Conservation (phyloP, 768 basidiomycete genomes). For the Russula foetens region DNA sequence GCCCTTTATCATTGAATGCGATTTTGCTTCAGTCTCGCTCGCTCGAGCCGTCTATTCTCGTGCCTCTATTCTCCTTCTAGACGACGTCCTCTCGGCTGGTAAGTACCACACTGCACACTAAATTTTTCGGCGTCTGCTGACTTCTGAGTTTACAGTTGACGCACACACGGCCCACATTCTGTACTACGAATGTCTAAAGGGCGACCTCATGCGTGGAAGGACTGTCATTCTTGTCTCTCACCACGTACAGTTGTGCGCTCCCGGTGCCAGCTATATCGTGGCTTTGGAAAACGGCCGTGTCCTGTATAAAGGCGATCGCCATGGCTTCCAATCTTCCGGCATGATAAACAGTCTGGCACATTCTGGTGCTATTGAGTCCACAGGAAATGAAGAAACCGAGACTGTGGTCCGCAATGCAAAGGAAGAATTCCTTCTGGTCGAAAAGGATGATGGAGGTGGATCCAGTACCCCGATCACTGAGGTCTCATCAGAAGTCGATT, state of each 20-base stretch:
- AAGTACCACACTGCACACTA: constrained; percentile 7
- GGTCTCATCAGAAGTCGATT: constrained; percentile 35
- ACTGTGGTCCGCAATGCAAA: constrained; percentile 25
- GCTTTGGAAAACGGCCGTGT: constrained; percentile 79
- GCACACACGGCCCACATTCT: constrained; percentile 81
- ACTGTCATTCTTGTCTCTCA: constrained; percentile 91
- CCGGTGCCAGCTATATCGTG: constrained; percentile 75
- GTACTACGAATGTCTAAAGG: constrained; percentile 68
- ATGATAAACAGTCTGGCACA: constrained; percentile 62
- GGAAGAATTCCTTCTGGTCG: constrained; percentile 2
- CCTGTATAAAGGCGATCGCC: constrained; percentile 57
- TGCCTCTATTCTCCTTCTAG: constrained; percentile 72
- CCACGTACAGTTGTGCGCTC: constrained; percentile 81
- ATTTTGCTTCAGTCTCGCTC: constrained; percentile 42
- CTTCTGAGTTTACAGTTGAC: constrained; percentile 44
- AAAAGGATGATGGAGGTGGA: constrained; percentile 26
- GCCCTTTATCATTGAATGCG: not conserved
- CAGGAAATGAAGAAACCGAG: constrained; percentile 32
- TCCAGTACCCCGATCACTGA: constrained; percentile 22
- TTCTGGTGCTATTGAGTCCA: constrained; percentile 34
- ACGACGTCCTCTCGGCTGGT: constrained; percentile 63
- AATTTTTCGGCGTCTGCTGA: not conserved
- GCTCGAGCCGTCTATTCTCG: constrained; percentile 88
- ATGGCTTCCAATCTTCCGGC: constrained; percentile 58
- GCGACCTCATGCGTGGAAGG: constrained; percentile 67